Conservation (phyloP, 371 early-diverging fungal species). For the Mucor velutinosus region DNA sequence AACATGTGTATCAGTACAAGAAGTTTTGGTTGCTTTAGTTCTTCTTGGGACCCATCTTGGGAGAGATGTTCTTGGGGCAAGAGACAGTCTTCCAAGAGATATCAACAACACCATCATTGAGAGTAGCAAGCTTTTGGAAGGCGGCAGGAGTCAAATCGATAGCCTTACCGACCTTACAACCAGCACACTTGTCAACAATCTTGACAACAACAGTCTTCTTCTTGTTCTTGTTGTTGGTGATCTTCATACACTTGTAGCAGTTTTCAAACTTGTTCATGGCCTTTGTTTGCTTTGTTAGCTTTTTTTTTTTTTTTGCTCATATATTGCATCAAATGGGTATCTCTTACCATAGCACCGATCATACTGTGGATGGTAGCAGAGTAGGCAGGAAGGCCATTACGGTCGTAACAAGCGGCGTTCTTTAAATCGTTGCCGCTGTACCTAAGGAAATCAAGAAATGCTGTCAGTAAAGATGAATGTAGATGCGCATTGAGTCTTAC, state of each 20-base stretch:
- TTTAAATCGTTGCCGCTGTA: constrained; percentile 50
- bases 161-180: constrained; percentile 43
- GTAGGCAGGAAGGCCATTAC: constrained; percentile 45
- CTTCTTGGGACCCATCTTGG: constrained; percentile 29
- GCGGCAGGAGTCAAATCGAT: constrained; percentile 54
- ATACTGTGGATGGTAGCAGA: constrained; percentile 40
- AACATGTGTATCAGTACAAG: not conserved
- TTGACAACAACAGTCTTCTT: constrained; percentile 40
- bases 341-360: constrained; percentile 54
- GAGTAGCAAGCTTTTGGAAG: constrained; percentile 41
- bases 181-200: constrained; percentile 54
- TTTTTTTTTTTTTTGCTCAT: not conserved
- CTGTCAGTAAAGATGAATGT: not conserved
- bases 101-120: constrained; percentile 46
- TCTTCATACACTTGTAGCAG: constrained; percentile 57
- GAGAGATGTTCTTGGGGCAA: constrained; percentile 24
- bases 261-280: constrained; percentile 51
- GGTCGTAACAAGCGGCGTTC: constrained; percentile 55
- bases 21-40: not conserved
- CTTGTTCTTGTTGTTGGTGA: constrained; percentile 44
- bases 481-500: constrained; percentile 25
- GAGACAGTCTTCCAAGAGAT: constrained; percentile 46
- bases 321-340: not conserved
- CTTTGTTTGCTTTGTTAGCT: constrained; percentile 16
- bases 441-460: constrained; percentile 23